Percentiles rank a stretch among this genome's conserved stretches.
These are phyloP conservation scores for Talaromyces sp. DNA, from an alignment of 2,329 filamentous ascomycete species.

Conservation along the genomic window DNA sequence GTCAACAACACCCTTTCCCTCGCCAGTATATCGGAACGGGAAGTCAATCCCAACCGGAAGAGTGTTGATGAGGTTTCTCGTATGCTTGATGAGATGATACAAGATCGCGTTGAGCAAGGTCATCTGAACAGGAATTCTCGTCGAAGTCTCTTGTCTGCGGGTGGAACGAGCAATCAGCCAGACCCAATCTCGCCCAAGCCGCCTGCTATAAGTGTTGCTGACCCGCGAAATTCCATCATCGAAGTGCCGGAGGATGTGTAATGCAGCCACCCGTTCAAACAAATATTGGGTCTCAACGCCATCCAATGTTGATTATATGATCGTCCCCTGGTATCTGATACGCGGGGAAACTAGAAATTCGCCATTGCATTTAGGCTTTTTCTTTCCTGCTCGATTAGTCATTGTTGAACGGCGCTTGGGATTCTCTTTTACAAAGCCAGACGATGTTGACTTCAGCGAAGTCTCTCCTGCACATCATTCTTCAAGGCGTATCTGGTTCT, in stretches of 20 bases:
- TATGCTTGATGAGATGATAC: slow-evolving; percentile 95
- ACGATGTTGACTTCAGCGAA: background rate
- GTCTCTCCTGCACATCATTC: background rate
- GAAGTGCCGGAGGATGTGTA: slow-evolving; percentile 12
- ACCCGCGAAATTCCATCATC: slow-evolving; percentile 1
- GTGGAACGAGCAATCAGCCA: slow-evolving; percentile 32
- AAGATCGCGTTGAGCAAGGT: slow-evolving; percentile 75
- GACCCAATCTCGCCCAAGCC: slow-evolving; percentile 23
- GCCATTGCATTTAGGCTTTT: background rate
- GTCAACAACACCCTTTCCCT: slow-evolving; percentile 33
- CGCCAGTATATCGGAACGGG: slow-evolving; percentile 31
- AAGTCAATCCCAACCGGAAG: slow-evolving; percentile 54
- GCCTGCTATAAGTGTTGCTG: slow-evolving; percentile 1
- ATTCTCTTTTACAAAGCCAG: background rate
- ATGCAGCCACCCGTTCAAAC: background rate
- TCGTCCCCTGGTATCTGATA: background rate
- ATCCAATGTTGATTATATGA: background rate
- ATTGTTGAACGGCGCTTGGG: slow-evolving; percentile 5
- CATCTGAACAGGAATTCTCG: slow-evolving; percentile 64
- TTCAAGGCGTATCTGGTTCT: slow-evolving; percentile 1
- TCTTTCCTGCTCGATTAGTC: background rate
- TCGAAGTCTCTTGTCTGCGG: slow-evolving; percentile 62
- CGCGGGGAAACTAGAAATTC: background rate
- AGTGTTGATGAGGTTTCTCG: slow-evolving; percentile 89
- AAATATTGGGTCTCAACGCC: background rate